Conservation (phyloP, 768 basidiomycete species). For the Trametes meyenii region DNA sequence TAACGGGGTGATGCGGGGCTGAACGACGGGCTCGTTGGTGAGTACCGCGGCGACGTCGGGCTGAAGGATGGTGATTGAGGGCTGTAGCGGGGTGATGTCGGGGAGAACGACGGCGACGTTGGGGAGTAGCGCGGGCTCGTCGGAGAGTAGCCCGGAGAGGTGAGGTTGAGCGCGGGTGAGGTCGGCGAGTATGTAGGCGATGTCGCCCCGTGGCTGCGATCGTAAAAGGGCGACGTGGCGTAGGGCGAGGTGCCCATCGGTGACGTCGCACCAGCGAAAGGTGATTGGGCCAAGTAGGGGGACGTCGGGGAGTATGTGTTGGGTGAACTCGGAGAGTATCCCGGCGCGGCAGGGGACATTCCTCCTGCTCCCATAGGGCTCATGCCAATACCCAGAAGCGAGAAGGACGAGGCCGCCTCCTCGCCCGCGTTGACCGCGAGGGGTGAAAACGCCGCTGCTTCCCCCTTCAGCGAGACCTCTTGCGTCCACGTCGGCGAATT, state of each 20-base stretch:
- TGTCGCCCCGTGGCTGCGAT: slow-evolving; percentile 62
- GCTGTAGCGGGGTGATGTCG: slow-evolving; percentile 82
- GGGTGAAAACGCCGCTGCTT: slow-evolving; percentile 93
- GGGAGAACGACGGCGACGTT: slow-evolving; percentile 83
- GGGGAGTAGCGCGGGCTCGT: slow-evolving; percentile 86
- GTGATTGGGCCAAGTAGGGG: slow-evolving; percentile 85
- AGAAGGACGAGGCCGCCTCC: slow-evolving; percentile 62
- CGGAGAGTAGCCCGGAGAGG: slow-evolving; percentile 71
- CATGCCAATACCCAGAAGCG: slow-evolving; percentile 68
- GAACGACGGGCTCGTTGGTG: slow-evolving; percentile 89
- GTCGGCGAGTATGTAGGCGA: slow-evolving; percentile 90
- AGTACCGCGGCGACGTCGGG: slow-evolving; percentile 88
- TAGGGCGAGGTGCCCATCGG: slow-evolving; percentile 83
- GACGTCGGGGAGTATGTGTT: slow-evolving; percentile 89
- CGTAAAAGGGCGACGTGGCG: slow-evolving; percentile 84
- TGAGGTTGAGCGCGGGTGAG: slow-evolving; percentile 78
- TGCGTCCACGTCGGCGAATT: slow-evolving; percentile 82
- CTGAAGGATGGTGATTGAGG: slow-evolving; percentile 91
- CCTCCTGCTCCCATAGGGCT: slow-evolving; percentile 83
- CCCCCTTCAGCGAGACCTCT: slow-evolving; percentile 76
- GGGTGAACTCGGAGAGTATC: slow-evolving; percentile 91
- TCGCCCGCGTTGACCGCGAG: slow-evolving; percentile 84
- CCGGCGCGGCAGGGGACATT: slow-evolving; percentile 87
- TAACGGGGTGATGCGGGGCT: slow-evolving; percentile 93
- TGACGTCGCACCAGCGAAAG: slow-evolving; percentile 80